These are phyloP conservation scores for Calonectria honghensis DNA, from an alignment of 2,329 filamentous ascomycete species.

Conservation along the genomic window DNA sequence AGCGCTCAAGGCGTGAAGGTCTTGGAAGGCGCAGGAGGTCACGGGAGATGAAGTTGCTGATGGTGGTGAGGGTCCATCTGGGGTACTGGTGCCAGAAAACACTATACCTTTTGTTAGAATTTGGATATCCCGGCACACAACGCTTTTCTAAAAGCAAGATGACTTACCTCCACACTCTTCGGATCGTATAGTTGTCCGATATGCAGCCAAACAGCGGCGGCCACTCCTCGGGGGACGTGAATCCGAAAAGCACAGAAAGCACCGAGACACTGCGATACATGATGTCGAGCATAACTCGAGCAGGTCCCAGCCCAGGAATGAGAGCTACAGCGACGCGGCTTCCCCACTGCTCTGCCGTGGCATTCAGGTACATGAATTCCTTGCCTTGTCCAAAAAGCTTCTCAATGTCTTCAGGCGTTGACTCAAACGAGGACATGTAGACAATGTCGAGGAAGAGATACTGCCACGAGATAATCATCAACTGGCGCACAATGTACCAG, in stretches of 20 bases:
- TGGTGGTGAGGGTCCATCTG: neutral
- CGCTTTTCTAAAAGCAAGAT: neutral
- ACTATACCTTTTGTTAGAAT: neutral
- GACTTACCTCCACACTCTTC: conserved; percentile 8
- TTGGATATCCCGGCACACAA: neutral
- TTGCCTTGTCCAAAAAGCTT: conserved; percentile 10
- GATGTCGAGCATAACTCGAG: neutral
- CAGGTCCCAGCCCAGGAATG: conserved; percentile 1
- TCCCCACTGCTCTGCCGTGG: neutral
- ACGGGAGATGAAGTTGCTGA: neutral
- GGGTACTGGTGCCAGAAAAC: neutral
- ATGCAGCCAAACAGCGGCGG: neutral
- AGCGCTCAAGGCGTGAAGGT: neutral
- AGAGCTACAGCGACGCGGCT: neutral
- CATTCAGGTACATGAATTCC: conserved; percentile 4
- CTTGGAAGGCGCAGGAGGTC: neutral
- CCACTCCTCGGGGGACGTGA: neutral
- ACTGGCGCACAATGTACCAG: neutral
- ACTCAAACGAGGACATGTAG: neutral
- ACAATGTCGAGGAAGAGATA: conserved; percentile 9
- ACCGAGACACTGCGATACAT: neutral
- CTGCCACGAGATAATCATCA: conserved; percentile 1
- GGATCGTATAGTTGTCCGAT: neutral
- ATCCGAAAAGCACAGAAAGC: neutral
- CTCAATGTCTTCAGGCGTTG: neutral